These are phyloP conservation scores for Pseudogymnoascus verrucosus DNA, from an alignment of 2,329 filamentous ascomycete genomes.

Conservation along the genomic window DNA sequence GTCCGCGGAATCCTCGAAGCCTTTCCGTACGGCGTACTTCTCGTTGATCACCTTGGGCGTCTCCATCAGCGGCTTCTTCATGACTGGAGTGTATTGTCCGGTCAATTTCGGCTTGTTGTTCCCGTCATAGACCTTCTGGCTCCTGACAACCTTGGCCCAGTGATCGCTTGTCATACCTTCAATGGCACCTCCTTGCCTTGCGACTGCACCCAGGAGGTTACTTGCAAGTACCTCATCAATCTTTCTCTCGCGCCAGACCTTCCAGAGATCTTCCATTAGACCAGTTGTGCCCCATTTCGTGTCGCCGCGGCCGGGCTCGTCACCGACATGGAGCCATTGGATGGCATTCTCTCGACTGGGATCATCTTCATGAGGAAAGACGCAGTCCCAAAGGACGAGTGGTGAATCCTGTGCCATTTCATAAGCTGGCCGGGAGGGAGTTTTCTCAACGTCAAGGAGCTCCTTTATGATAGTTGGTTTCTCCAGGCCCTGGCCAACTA, in stretches of 20 bases:
- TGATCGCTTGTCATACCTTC: conserved; percentile 15
- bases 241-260: conserved; percentile 72
- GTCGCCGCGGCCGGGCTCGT: conserved; percentile 47
- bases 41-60: conserved; percentile 50
- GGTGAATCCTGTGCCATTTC: conserved; percentile 85
- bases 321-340: conserved; percentile 72
- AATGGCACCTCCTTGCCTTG: conserved; percentile 30
- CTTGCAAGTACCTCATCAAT: conserved; percentile 82
- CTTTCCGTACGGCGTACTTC: conserved; percentile 52
- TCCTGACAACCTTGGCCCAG: conserved; percentile 30
- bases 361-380: conserved; percentile 57
- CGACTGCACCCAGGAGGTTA: conserved; percentile 59
- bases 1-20: conserved; percentile 45
- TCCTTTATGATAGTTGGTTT: conserved; percentile 61
- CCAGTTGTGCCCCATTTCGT: conserved; percentile 57
- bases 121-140: conserved; percentile 44
- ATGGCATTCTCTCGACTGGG: conserved; percentile 49
- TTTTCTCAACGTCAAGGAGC: conserved; percentile 63
- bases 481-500: conserved; percentile 84
- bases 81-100: conserved; percentile 48
- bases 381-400: conserved; percentile 91
- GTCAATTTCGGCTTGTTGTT: conserved; percentile 42
- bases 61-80: conserved; percentile 42
- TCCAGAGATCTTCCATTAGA: conserved; percentile 71
- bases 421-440: conserved; percentile 75